Percentiles rank a stretch among this genome's conserved stretches.
Conservation (phyloP, 2,329 filamentous ascomycete genomes). For the Massarina eburnea region DNA sequence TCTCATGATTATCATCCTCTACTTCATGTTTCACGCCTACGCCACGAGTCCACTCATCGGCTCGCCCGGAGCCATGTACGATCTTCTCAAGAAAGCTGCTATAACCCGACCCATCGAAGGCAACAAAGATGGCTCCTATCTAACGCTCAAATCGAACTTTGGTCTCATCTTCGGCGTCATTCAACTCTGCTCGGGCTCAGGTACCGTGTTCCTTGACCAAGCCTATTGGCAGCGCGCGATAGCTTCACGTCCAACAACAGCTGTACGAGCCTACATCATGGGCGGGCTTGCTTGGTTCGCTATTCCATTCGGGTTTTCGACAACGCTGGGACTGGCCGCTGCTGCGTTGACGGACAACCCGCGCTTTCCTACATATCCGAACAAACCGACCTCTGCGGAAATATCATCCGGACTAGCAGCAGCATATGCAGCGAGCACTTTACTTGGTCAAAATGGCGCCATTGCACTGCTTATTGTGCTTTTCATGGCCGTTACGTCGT, state of each 20-base stretch:
- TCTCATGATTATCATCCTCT: slow-evolving; percentile 48
- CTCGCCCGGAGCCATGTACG: slow-evolving; percentile 43
- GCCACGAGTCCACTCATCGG: slow-evolving; percentile 44
- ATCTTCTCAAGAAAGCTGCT: slow-evolving; percentile 43
- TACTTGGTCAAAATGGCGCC: slow-evolving; percentile 33
- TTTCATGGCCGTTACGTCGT: slow-evolving; percentile 41
- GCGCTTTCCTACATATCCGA: slow-evolving; percentile 48
- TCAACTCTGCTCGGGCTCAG: slow-evolving; percentile 42
- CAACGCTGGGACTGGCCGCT: slow-evolving; percentile 50
- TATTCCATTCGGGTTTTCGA: slow-evolving; percentile 51
- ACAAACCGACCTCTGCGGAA: slow-evolving; percentile 24
- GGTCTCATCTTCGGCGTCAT: slow-evolving; percentile 50
- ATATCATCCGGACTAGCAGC: slow-evolving; percentile 33
- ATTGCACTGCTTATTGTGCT: slow-evolving; percentile 32
- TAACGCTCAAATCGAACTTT: slow-evolving; percentile 45
- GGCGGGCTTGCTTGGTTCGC: slow-evolving; percentile 53
- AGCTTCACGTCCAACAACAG: slow-evolving; percentile 30
- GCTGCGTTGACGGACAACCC: slow-evolving; percentile 49
- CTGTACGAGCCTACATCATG: slow-evolving; percentile 37
- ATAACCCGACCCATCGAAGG: slow-evolving; percentile 40
- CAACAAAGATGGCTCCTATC: slow-evolving; percentile 45
- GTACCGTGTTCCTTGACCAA: slow-evolving; percentile 47
- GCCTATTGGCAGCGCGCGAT: slow-evolving; percentile 52
- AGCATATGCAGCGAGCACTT: slow-evolving; percentile 30
- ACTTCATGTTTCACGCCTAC: slow-evolving; percentile 49